Conservation (phyloP, 306 rosid genomes). For the Chamaecrista fasciculata region DNA sequence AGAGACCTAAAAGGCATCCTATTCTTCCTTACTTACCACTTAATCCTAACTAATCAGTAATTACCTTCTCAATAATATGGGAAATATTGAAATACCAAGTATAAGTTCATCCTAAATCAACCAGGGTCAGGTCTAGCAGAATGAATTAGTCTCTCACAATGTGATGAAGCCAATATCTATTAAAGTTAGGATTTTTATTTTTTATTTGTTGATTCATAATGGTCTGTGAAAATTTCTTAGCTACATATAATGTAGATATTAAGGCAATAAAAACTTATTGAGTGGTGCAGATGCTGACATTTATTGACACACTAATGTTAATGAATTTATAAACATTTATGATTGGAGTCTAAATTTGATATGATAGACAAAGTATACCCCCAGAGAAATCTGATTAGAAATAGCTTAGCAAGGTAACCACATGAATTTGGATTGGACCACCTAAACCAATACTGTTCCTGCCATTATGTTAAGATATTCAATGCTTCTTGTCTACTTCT, state of each 20-base stretch:
- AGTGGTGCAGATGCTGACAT: not conserved
- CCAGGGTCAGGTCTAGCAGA: too few relatives aligned
- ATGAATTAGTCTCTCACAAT: too few relatives aligned
- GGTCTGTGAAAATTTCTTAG: too few relatives aligned
- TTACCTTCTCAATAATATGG: conserved; percentile 4
- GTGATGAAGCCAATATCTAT: too few relatives aligned
- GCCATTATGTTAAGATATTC: conserved; percentile 38
- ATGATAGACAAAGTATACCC: not conserved
- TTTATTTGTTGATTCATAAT: not conserved
- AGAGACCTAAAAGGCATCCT: conserved; percentile 34
- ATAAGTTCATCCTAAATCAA: not conserved
- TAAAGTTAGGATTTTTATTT: not conserved
- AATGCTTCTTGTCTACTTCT: conserved; percentile 41
- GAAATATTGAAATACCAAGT: not conserved
- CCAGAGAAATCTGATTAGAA: not conserved
- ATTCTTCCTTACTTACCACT: conserved; percentile 30
- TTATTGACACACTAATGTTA: not conserved
- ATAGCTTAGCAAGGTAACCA: conserved; percentile 24
- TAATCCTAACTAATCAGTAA: too few relatives aligned
- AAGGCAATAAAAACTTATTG: too few relatives aligned
- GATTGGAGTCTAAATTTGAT: not conserved
- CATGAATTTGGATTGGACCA: conserved; percentile 44
- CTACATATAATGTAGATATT: too few relatives aligned
- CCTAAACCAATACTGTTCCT: conserved; percentile 20
- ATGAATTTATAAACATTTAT: not conserved